Conservation (phyloP, 2,329 filamentous ascomycete species). For the Ploettnerulaceae sp. region DNA sequence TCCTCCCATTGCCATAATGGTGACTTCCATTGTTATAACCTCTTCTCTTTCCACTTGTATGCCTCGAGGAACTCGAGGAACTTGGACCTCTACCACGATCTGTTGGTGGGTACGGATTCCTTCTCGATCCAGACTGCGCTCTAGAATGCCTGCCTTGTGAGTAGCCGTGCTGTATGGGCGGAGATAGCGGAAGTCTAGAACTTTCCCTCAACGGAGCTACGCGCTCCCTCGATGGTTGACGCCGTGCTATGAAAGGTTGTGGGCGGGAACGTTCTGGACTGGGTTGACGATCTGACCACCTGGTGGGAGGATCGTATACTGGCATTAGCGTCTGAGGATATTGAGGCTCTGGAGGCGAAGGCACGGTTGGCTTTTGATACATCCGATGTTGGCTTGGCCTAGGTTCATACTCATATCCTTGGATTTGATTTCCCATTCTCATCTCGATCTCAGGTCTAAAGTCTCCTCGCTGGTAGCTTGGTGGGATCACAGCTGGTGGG, state of each 20-base stretch:
- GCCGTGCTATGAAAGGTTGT: neutral
- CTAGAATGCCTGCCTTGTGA: neutral
- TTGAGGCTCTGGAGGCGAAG: neutral
- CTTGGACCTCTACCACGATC: neutral
- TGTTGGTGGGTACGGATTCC: neutral
- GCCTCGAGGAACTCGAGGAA: neutral
- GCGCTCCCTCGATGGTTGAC: neutral
- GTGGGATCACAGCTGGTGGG: neutral
- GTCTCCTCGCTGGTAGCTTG: neutral
- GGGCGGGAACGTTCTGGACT: neutral
- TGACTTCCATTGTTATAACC: neutral
- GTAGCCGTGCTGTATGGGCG: neutral
- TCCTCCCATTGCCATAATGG: neutral
- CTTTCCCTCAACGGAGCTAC: neutral
- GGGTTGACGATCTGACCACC: conserved; percentile 1
- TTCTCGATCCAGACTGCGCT: neutral
- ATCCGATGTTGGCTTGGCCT: neutral
- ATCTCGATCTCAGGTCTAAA: neutral
- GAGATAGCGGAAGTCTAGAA: neutral
- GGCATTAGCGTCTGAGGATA: neutral
- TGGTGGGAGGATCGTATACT: neutral
- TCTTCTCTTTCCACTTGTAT: neutral
- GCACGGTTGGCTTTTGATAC: neutral
- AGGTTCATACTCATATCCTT: neutral
- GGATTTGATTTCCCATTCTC: neutral